phyloP scores from a whole-genome alignment of 345 rosid species.

The Eucalyptus globulus region DNA sequence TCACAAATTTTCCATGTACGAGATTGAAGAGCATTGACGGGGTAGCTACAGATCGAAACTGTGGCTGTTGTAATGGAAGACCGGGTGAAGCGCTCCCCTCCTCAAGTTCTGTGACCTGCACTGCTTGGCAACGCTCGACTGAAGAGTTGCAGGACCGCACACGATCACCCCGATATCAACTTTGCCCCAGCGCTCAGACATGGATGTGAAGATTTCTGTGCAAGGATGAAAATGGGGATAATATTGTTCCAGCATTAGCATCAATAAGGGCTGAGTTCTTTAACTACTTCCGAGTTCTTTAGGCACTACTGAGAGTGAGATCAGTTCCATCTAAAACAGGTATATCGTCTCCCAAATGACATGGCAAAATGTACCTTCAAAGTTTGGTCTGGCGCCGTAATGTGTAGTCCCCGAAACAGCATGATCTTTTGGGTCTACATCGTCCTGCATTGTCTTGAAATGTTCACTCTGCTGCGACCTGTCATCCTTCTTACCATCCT shows the following conservation, averaged over 20 bases:
- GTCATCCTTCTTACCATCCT: not conserved
- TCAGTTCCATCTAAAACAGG: not conserved
- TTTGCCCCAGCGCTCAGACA: constrained; percentile 44
- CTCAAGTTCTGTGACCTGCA: constrained; percentile 47
- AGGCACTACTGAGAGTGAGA: not conserved
- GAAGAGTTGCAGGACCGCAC: constrained; percentile 75
- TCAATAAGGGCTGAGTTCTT: not conserved
- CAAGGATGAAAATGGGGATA: not conserved
- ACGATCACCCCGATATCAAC: constrained; percentile 80
- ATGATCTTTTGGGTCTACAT: not conserved
- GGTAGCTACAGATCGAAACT: constrained; percentile 55
- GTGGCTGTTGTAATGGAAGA: constrained; percentile 80
- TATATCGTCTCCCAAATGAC: not conserved
- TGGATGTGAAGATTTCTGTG: constrained; percentile 53
- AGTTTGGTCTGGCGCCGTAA: constrained; percentile 76
- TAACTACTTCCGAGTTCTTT: not conserved
- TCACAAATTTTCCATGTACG: not conserved
- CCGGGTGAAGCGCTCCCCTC: constrained; percentile 20
- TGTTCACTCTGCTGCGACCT: not conserved
- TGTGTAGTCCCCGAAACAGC: not conserved
- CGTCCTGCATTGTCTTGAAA: not conserved
- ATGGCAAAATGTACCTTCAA: constrained; percentile 32
- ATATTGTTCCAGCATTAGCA: not conserved
- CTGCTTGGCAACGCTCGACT: constrained; percentile 64
- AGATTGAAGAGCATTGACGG: not conserved